These are phyloP conservation scores for Lepidium aucheri DNA, from an alignment of 345 rosid species.

Conservation along the genomic window DNA sequence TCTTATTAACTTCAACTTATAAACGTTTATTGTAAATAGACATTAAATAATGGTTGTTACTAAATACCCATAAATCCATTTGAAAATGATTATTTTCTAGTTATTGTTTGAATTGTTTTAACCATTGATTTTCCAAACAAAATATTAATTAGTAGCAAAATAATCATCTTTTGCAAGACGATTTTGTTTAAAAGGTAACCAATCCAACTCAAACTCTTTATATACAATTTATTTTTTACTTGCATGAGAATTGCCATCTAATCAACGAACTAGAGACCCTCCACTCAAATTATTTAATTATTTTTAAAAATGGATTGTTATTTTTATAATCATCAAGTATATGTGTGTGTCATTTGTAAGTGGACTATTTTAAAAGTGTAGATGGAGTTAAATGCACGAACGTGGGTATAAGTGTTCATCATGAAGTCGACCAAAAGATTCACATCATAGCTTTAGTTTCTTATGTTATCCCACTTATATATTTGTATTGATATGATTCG, in stretches of 20 bases:
- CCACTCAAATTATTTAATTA: not conserved
- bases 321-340: not conserved
- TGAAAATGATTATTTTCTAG: too few relatives aligned
- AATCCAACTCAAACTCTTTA: too few relatives aligned
- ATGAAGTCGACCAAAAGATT: slow-evolving; percentile 18
- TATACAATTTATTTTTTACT: not conserved
- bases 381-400: slow-evolving; percentile 10
- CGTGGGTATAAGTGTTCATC: slow-evolving; percentile 22
- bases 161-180: too few relatives aligned
- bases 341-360: not conserved
- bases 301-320: not conserved
- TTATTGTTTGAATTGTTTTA: too few relatives aligned
- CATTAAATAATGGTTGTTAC: too few relatives aligned
- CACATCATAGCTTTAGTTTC: slow-evolving; percentile 9
- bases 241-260: not conserved
- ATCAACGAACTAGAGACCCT: not conserved
- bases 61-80: too few relatives aligned
- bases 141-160: too few relatives aligned
- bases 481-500: slow-evolving; percentile 1
- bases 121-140: rapidly evolving
- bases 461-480: slow-evolving; percentile 7
- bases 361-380: not conserved
- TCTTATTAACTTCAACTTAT: too few relatives aligned
- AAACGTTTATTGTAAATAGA: too few relatives aligned
- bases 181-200: too few relatives aligned